Evolutionary conservation across 306 rosid genomes (phyloP).

Genomic region (Corylus avellana): DNA sequence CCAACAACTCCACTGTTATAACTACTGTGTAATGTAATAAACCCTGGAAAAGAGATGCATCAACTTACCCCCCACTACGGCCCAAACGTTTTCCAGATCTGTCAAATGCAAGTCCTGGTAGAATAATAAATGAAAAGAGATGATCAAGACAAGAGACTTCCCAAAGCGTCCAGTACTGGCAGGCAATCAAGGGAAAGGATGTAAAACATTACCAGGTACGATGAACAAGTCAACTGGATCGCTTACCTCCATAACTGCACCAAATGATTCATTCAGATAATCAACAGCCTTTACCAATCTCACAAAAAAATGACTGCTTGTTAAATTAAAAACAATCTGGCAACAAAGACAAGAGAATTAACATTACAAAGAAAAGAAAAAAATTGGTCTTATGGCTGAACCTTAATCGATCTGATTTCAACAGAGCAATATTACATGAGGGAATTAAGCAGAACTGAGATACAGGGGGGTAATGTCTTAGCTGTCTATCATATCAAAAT

Average conservation of each 20-base stretch:
- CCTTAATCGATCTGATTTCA: too few species aligned
- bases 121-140: constrained; percentile 20
- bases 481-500: neutral
- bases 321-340: too few species aligned
- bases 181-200: constrained; percentile 7
- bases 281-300: neutral
- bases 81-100: constrained; percentile 91
- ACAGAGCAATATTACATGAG: neutral
- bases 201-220: constrained; percentile 69
- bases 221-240: constrained; percentile 86
- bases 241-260: constrained; percentile 87
- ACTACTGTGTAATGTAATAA: neutral
- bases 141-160: constrained; percentile 4
- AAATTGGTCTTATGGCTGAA: too few species aligned
- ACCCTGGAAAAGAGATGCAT: neutral
- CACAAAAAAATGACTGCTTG: neutral
- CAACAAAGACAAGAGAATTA: too few species aligned
- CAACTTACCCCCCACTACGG: constrained; percentile 93
- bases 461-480: neutral
- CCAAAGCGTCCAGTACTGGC: neutral
- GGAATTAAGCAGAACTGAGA: neutral
- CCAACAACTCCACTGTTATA: neutral
- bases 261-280: constrained; percentile 19
- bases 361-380: too few species aligned
- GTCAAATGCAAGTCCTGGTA: constrained; percentile 87